Conservation (phyloP, 2,329 filamentous ascomycete species). For the Talaromyces sp. region DNA sequence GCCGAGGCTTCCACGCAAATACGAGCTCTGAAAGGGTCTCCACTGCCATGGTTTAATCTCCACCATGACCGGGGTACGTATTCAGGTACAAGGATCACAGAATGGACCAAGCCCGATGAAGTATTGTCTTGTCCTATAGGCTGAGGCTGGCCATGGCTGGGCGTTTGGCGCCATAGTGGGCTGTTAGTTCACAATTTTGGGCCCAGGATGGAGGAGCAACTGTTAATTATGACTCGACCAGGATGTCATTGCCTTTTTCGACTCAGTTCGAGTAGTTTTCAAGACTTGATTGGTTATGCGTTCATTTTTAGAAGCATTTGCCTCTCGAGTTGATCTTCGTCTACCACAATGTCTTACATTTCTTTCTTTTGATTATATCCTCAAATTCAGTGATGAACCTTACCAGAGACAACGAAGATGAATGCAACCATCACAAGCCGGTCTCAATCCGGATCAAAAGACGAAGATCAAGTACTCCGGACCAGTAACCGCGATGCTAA, state of each 20-base stretch:
- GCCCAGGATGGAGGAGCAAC: background rate
- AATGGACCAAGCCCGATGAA: background rate
- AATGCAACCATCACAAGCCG: background rate
- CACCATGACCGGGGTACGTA: background rate
- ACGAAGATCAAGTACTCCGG: background rate
- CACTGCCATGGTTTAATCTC: slow-evolving; percentile 2
- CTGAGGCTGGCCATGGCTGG: background rate
- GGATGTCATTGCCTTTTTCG: background rate
- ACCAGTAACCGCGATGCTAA: background rate
- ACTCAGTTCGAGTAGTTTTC: background rate
- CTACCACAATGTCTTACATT: background rate
- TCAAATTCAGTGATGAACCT: background rate
- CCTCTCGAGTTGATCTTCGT: background rate
- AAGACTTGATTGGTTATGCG: background rate
- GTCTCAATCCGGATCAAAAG: background rate
- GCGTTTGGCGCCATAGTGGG: background rate
- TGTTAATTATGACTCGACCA: background rate
- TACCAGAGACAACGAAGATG: background rate
- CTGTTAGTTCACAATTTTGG: background rate
- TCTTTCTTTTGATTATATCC: background rate
- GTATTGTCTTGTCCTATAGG: background rate
- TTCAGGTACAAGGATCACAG: slow-evolving; percentile 9
- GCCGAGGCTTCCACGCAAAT: slow-evolving; percentile 9
- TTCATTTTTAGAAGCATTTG: background rate
- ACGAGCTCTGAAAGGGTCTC: background rate